Evolutionary conservation across 2,329 filamentous ascomycete genomes (phyloP), one percentile per base, ranked within the genome.

Genomic region (Alternaria viburni): DNA sequence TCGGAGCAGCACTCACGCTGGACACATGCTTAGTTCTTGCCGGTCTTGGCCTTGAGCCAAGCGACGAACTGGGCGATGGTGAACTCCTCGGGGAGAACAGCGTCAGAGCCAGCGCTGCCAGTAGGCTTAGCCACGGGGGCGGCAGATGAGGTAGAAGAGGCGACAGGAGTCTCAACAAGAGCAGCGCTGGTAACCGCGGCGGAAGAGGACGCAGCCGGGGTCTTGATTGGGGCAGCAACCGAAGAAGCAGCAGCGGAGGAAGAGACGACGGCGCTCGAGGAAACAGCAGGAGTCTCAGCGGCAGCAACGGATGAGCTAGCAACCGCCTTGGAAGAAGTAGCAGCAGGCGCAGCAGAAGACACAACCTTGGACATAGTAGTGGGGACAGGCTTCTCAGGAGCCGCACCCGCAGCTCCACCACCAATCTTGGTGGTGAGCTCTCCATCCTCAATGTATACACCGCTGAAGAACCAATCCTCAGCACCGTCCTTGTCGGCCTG

Each of bases 391-490:
- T 52, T 47, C 28, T 49, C 41, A 5, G 54, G 56, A 25, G 59
- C 59, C 13, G 67, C 54, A 41, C 62, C 64, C 21, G 66, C 69
- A 45, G 66, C 59, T 49, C 69, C 72, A 36, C 62, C 64, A 5
- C 61, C 61, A 6, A 78, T 70, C 9, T 68, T 65, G 6, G 77
- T 79, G 3, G 77, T 79, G 45, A 79, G 62, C 28, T 81, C 75
- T 8, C 87, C 88, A 46, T 81, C 84, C 83, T 93, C 90, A 54
- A 92, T 84, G 69, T 91, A 93, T 11, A 92, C 88, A 13, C 90
- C 90, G 15, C 87, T 90, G 81, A 91, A 92, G 78, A 88, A 91
- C 82, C 90, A 89, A 75, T 92, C 90, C 82, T 92, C 90, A 6
- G 78, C 77, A 51, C 77, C 81, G 9, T 73, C 73, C 58, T 87